Percentiles rank a stretch among this genome's conserved stretches.
These are phyloP conservation scores for Davidsoniella australis DNA, from an alignment of 2,329 filamentous ascomycete species.

Conservation along the genomic window DNA sequence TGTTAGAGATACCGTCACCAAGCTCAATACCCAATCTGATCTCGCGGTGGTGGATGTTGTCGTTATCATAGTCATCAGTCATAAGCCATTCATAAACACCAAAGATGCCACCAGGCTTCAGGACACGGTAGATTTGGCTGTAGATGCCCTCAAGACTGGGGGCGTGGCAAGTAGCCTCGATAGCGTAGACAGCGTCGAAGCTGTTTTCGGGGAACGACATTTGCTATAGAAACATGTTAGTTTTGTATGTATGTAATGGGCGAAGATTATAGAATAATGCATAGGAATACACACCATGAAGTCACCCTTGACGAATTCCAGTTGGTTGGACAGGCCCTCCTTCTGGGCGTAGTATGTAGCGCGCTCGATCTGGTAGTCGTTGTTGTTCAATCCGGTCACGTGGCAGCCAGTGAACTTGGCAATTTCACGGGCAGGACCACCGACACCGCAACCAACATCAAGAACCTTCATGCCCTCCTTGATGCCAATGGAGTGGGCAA, in stretches of 20 bases:
- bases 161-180: constrained; percentile 92
- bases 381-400: constrained; percentile 91
- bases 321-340: constrained; percentile 63
- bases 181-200: constrained; percentile 92
- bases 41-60: constrained; percentile 68
- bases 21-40: constrained; percentile 91
- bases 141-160: constrained; percentile 84
- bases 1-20: constrained; percentile 93
- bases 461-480: constrained; percentile 76
- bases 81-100: constrained; percentile 99
- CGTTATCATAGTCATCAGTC: constrained; percentile 87
- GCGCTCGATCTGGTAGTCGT: constrained; percentile 95
- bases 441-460: constrained; percentile 93
- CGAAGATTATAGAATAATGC: neutral
- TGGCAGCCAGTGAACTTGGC: constrained; percentile 87
- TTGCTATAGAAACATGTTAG: constrained; percentile 36
- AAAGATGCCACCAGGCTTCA: constrained; percentile 91
- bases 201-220: constrained; percentile 85
- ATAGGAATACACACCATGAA: constrained; percentile 51
- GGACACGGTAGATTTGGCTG: constrained; percentile 79
- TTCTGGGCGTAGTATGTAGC: constrained; percentile 71
- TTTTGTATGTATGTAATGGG: neutral
- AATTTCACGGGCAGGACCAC: constrained; percentile 87
- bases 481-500: constrained; percentile 76
- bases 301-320: constrained; percentile 83